These are phyloP conservation scores for Pontederia crassipes DNA, from an alignment of 176 grass and related monocot species.

Conservation along the genomic window DNA sequence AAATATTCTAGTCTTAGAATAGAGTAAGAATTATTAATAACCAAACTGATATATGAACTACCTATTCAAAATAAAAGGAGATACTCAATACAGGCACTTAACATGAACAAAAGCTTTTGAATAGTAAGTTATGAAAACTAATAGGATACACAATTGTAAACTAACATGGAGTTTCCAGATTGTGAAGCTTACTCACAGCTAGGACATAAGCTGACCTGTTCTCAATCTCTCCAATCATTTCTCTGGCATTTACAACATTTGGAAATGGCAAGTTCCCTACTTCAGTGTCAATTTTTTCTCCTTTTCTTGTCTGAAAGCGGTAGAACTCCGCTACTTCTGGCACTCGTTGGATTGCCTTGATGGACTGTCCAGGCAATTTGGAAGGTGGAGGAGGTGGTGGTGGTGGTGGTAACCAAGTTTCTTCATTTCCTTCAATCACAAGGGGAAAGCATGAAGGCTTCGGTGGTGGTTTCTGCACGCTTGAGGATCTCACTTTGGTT, in stretches of 20 bases:
- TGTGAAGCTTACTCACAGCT: constrained; percentile 55
- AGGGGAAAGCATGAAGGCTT: constrained; percentile 12
- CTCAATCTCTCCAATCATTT: constrained; percentile 98
- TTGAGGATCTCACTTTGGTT: constrained; percentile 41
- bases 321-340: constrained; percentile 86
- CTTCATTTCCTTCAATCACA: background rate
- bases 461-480: constrained; percentile 78
- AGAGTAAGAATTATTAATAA: no score
- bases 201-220: constrained; percentile 88
- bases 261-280: constrained; percentile 47
- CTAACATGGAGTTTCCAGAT: background rate
- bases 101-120: no score
- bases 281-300: constrained; percentile 66
- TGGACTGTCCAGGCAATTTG: constrained; percentile 26
- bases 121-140: background rate
- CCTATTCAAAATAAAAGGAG: no score
- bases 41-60: no score
- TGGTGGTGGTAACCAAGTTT: constrained; percentile 13
- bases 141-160: background rate
- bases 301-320: constrained; percentile 56
- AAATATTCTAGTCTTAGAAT: no score
- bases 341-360: constrained; percentile 60
- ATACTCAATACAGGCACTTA: no score
- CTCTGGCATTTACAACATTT: constrained; percentile 36
- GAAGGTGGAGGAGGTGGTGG: constrained; percentile 25